Evolutionary conservation across 2,329 filamentous ascomycete species (phyloP).

Genomic region (Bipolaris oryzae): DNA sequence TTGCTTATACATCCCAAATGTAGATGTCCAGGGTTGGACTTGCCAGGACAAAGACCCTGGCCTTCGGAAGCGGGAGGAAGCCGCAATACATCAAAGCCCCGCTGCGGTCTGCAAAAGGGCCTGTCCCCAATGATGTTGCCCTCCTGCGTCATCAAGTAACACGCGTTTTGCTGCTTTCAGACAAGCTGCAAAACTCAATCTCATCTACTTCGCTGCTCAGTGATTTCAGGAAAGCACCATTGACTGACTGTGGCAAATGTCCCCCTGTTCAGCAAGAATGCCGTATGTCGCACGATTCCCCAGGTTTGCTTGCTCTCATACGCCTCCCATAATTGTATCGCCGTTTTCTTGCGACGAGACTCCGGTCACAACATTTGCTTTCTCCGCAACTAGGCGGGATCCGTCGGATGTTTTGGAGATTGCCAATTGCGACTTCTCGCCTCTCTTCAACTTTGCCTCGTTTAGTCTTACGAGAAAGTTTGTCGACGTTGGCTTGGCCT

Average conservation of each 20-base stretch:
- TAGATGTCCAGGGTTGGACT: neutral
- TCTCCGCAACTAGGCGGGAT: conserved; percentile 21
- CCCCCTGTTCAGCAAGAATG: neutral
- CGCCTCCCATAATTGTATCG: conserved; percentile 19
- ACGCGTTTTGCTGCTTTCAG: neutral
- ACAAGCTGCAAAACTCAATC: neutral
- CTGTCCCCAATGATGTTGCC: neutral
- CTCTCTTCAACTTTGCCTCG: conserved; percentile 50
- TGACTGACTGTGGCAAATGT: neutral
- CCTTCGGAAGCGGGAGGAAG: neutral
- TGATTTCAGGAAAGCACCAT: neutral
- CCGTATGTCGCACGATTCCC: neutral
- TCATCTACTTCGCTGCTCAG: neutral
- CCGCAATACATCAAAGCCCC: neutral
- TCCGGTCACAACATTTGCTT: neutral
- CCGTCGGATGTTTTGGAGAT: conserved; percentile 23
- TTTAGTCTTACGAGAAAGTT: conserved; percentile 51
- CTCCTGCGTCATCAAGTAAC: neutral
- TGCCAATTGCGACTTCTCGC: conserved; percentile 41
- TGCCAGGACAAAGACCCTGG: neutral
- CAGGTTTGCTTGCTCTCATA: conserved; percentile 7
- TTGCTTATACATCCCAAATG: neutral
- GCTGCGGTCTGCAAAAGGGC: neutral
- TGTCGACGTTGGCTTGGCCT: conserved; percentile 31
- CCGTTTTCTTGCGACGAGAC: neutral